These are phyloP conservation scores for Carpinus viminea DNA, from an alignment of 306 rosid genomes.

Conservation along the genomic window DNA sequence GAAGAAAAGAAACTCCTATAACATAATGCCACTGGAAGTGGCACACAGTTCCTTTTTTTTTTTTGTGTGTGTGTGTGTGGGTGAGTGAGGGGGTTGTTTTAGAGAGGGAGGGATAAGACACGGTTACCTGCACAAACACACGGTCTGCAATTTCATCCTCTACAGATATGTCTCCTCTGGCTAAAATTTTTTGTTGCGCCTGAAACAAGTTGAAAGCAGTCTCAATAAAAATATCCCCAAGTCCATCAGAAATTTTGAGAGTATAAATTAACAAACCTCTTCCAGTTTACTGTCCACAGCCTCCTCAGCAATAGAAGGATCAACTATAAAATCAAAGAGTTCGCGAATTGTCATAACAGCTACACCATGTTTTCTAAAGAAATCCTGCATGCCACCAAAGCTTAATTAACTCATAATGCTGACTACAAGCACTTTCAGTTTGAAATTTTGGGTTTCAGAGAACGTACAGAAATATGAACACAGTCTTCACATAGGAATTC, in stretches of 20 bases:
- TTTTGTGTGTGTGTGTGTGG: no score
- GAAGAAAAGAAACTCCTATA: background rate
- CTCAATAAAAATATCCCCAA: slow-evolving; percentile 6
- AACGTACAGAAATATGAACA: slow-evolving; percentile 73
- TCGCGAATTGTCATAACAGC: slow-evolving; percentile 87
- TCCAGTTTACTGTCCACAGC: slow-evolving; percentile 77
- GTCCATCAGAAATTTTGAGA: slow-evolving; percentile 17
- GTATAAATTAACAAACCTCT: slow-evolving; percentile 47
- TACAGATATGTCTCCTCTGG: slow-evolving; percentile 61
- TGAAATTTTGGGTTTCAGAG: background rate
- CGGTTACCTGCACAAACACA: slow-evolving; percentile 68
- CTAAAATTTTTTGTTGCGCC: slow-evolving; percentile 61
- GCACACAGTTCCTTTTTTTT: no score
- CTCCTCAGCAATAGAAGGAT: slow-evolving; percentile 75
- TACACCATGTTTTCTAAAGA: slow-evolving; percentile 83
- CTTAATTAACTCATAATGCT: slow-evolving; percentile 15
- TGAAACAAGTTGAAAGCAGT: slow-evolving; percentile 25
- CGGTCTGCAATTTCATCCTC: slow-evolving; percentile 88
- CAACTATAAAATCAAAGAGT: slow-evolving; percentile 87
- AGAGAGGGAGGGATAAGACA: no score
- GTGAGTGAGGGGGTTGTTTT: no score
- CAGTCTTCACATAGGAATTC: slow-evolving; percentile 85
- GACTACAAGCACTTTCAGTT: background rate
- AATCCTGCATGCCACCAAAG: slow-evolving; percentile 55
- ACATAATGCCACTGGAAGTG: background rate